These are phyloP conservation scores for Heterobasidion occidentale DNA, from an alignment of 1,284 basidiomycete genomes.

Conservation along the genomic window DNA sequence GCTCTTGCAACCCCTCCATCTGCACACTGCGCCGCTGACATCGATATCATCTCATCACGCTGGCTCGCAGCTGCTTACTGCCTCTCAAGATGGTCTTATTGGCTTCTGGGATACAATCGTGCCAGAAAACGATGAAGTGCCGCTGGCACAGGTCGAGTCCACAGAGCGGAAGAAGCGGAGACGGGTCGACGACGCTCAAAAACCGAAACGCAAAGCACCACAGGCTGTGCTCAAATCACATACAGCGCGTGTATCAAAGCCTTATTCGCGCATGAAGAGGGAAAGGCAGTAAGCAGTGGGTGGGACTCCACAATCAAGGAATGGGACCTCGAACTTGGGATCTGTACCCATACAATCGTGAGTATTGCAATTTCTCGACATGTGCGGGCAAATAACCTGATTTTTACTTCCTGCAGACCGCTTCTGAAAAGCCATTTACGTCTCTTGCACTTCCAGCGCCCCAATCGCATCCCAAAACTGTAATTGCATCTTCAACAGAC, in stretches of 20 bases:
- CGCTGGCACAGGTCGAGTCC: constrained; percentile 25
- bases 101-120: constrained; percentile 70
- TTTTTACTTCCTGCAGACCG: constrained; percentile 34
- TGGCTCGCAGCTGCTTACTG: constrained; percentile 60
- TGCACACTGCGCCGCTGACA: constrained; percentile 72
- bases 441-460: constrained; percentile 40
- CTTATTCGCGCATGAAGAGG: constrained; percentile 31
- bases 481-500: constrained; percentile 60
- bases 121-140: constrained; percentile 56
- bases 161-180: constrained; percentile 51
- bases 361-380: constrained; percentile 18
- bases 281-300: constrained; percentile 57
- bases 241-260: constrained; percentile 63
- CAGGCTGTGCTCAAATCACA: constrained; percentile 65
- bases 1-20: constrained; percentile 56
- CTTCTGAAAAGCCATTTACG: constrained; percentile 66
- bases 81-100: constrained; percentile 75
- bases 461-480: constrained; percentile 23
- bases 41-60: constrained; percentile 48
- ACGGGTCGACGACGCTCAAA: constrained; percentile 27
- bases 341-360: constrained; percentile 63
- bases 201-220: constrained; percentile 54
- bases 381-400: not conserved
- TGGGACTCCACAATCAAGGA: constrained; percentile 70
- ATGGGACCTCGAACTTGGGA: constrained; percentile 66